phyloP scores from a whole-genome alignment of 257 asterid species.

The Plantago major region DNA sequence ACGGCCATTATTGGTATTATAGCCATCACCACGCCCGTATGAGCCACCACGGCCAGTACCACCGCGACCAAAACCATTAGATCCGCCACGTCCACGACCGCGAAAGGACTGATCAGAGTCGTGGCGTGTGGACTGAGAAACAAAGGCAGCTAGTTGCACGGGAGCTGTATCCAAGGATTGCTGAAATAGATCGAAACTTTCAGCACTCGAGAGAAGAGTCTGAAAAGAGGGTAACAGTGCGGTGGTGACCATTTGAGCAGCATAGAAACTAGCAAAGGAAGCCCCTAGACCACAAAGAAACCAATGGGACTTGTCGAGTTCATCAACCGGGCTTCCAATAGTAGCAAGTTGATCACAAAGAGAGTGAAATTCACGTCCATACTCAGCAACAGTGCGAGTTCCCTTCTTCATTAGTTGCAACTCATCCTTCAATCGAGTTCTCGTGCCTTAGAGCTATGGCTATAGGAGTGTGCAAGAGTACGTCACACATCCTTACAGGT shows the following conservation, averaged over 20 bases:
- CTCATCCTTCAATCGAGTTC: background rate
- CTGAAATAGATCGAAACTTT: background rate
- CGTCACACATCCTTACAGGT: background rate
- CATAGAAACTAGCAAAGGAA: background rate
- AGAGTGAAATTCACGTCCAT: background rate
- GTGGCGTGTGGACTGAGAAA: no score
- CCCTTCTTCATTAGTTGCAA: background rate
- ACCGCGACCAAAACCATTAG: no score
- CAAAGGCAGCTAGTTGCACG: no score
- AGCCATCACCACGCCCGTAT: no score
- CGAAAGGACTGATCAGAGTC: no score
- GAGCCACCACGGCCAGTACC: no score
- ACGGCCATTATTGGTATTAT: no score
- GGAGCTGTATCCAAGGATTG: background rate
- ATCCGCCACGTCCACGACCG: no score
- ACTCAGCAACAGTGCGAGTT: conserved; percentile 1
- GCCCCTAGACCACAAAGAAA: background rate
- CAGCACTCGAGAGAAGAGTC: background rate
- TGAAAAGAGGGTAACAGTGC: background rate
- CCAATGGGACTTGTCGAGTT: background rate
- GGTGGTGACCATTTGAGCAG: background rate
- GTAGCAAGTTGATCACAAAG: conserved; percentile 11
- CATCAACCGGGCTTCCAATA: background rate
- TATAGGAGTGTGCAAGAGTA: background rate
- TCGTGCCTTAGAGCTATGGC: background rate